Evolutionary conservation across 352 stramenopile genomes (phyloP), one percentile per base, ranked within the genome.

Genomic region (Aphanomyces astaci): DNA sequence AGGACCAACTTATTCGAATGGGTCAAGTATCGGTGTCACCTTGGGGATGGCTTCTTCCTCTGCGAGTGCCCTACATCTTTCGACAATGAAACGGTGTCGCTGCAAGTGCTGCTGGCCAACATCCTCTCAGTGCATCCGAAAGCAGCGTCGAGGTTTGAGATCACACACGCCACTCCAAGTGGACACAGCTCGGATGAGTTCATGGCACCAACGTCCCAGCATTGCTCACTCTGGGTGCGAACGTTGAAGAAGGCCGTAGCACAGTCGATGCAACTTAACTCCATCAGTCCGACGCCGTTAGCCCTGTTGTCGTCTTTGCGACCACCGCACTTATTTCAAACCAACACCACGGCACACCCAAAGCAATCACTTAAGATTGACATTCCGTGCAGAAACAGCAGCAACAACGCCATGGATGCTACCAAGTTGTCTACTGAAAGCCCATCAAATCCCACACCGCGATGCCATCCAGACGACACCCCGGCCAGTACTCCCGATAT

Each of bases 1-100:
- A 73, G 80, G 62, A 86, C 79, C 11, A 78, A 87, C 5, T 66
- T 91, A 49, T 81, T 89, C 65, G 83, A 91, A 69, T 89, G 83
- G 81, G 73, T 74, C 3, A 76, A 73, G 48, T 89, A 79, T 49
- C 67, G 49, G 15, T 89, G 83, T 56, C 76, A 72, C 3, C 59
- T 63, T 25, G 72, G 80, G 5, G 65, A 71, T 2, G 72, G 64
- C 4, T 57, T 87, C 43, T 56, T 82, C 32, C 49, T 89, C 55
- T 51, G 55, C 22, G 55, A 51, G 13, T 19, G 22, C 10, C 15
- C 15, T 43, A 15, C 36, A 40, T 17, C 39, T 13, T n/a, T n/a
- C n/a, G 24, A 40, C 25, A 56, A 33, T 24, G 19, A 31, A 1
- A 46, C n/a, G 10, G 10, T n/a, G 27, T 39, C 39, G 13, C 19